These are phyloP conservation scores for Forsythia suspensa DNA, from an alignment of 257 asterid species.

Conservation along the genomic window DNA sequence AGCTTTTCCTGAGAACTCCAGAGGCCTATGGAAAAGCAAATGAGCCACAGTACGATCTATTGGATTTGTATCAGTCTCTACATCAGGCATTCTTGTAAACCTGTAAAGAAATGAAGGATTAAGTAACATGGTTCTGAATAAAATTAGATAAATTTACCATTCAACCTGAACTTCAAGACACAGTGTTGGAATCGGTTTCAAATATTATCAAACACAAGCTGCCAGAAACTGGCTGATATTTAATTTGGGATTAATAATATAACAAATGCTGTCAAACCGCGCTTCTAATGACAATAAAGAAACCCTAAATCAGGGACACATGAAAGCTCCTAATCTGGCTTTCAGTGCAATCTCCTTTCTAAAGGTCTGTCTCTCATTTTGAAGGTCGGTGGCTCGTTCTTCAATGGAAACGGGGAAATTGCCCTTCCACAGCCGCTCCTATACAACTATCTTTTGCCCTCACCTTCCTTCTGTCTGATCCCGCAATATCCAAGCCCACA, in stretches of 20 bases:
- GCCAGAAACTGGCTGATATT: not conserved
- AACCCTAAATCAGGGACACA: not conserved
- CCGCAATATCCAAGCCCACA: not conserved
- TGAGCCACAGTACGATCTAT: conserved; percentile 86
- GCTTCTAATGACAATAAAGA: not conserved
- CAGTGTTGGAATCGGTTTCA: not conserved
- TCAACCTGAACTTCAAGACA: not conserved
- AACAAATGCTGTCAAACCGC: not conserved
- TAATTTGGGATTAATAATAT: not conserved
- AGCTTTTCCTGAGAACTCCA: conserved; percentile 49
- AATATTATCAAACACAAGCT: not conserved
- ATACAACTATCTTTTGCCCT: not conserved
- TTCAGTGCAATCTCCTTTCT: not conserved
- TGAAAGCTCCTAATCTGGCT: not conserved
- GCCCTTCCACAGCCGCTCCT: not conserved
- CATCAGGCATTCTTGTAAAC: conserved; percentile 50
- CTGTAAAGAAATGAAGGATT: conserved; percentile 38
- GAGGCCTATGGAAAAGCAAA: conserved; percentile 76
- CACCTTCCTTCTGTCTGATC: not conserved
- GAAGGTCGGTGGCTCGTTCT: not conserved
- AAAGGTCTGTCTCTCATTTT: not conserved
- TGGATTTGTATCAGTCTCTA: conserved; percentile 81
- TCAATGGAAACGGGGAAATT: not conserved
- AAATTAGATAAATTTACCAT: not conserved
- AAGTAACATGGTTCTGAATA: not conserved